A percentile compares a stretch with the other conserved stretches of the same genome.
These are phyloP conservation scores for Lactifluus hygrophoroides DNA, from an alignment of 768 basidiomycete genomes.

Conservation along the genomic window DNA sequence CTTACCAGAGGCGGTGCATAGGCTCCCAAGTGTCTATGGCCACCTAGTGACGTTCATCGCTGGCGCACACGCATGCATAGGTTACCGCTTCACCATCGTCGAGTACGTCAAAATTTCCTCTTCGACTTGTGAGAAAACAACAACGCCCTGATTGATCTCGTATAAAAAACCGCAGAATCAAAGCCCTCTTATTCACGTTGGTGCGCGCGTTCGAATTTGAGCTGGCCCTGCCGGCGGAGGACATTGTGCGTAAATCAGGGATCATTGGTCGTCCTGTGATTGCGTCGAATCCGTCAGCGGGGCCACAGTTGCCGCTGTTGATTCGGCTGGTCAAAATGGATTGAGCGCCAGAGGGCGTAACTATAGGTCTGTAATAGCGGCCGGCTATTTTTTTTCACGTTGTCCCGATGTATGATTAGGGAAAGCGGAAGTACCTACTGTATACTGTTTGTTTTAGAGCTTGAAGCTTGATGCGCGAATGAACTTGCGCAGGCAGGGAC, in stretches of 20 bases:
- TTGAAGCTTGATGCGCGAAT: not conserved
- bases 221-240: conserved; percentile 14
- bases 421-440: too few species aligned
- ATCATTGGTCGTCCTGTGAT: conserved; percentile 18
- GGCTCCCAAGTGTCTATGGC: conserved; percentile 14
- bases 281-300: conserved; percentile 8
- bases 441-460: too few species aligned
- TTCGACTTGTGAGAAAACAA: too few species aligned
- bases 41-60: conserved; percentile 26
- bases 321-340: conserved; percentile 7
- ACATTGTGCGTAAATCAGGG: conserved; percentile 7
- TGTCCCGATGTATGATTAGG: not conserved
- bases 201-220: conserved; percentile 22
- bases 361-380: too few species aligned
- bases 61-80: conserved; percentile 26
- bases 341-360: not conserved
- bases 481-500: too few species aligned
- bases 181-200: conserved; percentile 23
- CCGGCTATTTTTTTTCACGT: not conserved
- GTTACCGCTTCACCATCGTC: conserved; percentile 24
- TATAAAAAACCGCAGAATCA: conserved; percentile 16
- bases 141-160: not conserved
- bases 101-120: conserved; percentile 16
- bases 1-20: conserved; percentile 9
- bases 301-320: conserved; percentile 16